phyloP scores from a whole-genome alignment of 495 filamentous ascomycete species.

The Neurospora discreta region DNA sequence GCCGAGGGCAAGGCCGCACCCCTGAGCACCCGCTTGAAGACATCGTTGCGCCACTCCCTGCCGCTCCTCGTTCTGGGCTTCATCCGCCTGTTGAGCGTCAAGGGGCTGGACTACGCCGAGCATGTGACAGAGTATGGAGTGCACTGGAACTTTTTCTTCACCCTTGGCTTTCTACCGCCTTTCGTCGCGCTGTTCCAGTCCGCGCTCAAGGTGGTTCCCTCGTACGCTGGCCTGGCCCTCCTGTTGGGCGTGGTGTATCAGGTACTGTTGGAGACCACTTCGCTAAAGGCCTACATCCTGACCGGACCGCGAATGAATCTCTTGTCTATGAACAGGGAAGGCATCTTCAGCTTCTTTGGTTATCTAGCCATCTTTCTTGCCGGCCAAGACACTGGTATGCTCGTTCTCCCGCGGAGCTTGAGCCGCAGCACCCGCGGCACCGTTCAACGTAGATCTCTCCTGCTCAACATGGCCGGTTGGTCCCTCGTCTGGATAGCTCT shows the following conservation, averaged over 20 bases:
- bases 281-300: conserved; percentile 72
- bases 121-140: conserved; percentile 97
- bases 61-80: conserved; percentile 75
- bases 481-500: conserved; percentile 53
- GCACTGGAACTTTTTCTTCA: conserved; percentile 99
- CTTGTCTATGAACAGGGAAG: conserved; percentile 83
- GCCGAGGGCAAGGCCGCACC: conserved; percentile 35
- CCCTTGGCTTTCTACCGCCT: conserved; percentile 75
- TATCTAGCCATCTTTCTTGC: conserved; percentile 93
- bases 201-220: conserved; percentile 47
- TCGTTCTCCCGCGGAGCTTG: conserved; percentile 55
- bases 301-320: conserved; percentile 67
- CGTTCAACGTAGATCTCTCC: conserved; percentile 35
- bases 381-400: conserved; percentile 71
- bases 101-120: conserved; percentile 89
- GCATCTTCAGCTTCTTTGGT: conserved; percentile 82
- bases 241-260: conserved; percentile 58
- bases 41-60: conserved; percentile 64
- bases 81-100: conserved; percentile 76
- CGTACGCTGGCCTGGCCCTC: conserved; percentile 61
- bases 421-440: conserved; percentile 22
- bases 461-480: conserved; percentile 50
- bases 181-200: conserved; percentile 82
- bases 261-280: conserved; percentile 60
- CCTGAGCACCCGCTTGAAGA: conserved; percentile 43